Evolutionary conservation across 2,329 filamentous ascomycete genomes (phyloP).

Genomic region (Didymella segeticola): DNA sequence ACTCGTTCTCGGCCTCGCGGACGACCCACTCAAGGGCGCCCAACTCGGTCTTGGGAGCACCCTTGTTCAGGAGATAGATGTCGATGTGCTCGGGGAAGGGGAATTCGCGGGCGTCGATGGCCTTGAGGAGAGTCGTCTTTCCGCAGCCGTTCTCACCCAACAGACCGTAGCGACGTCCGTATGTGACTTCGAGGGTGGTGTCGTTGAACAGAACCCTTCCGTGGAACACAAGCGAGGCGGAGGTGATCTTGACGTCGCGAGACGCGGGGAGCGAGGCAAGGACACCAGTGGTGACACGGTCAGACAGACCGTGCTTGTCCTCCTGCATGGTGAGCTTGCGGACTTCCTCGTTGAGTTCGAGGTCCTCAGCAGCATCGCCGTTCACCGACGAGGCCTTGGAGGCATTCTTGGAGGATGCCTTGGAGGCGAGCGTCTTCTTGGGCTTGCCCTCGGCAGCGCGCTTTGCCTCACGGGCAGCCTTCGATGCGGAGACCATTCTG

Average conservation of each 20-base stretch:
- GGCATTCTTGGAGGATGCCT: constrained; percentile 67
- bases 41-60: constrained; percentile 84
- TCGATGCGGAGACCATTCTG: constrained; percentile 72
- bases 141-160: constrained; percentile 99
- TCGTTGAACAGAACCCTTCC: constrained; percentile 95
- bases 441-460: constrained; percentile 72
- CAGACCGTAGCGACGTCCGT: constrained; percentile 90
- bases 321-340: constrained; percentile 90
- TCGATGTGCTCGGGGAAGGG: constrained; percentile 96
- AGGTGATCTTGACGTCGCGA: constrained; percentile 97
- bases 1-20: constrained; percentile 88
- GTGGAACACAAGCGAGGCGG: constrained; percentile 93
- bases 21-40: constrained; percentile 98
- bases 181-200: constrained; percentile 90
- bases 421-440: constrained; percentile 76
- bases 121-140: constrained; percentile 96
- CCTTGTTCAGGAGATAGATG: constrained; percentile 97
- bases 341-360: constrained; percentile 73
- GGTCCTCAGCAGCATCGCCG: constrained; percentile 76
- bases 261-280: constrained; percentile 82
- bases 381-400: constrained; percentile 71
- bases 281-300: constrained; percentile 97
- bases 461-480: constrained; percentile 72
- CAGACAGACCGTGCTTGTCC: constrained; percentile 94
- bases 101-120: constrained; percentile 91